Base-by-base conservation (phyloP, 768 basidiomycete species). In the Mycena pura region DNA sequence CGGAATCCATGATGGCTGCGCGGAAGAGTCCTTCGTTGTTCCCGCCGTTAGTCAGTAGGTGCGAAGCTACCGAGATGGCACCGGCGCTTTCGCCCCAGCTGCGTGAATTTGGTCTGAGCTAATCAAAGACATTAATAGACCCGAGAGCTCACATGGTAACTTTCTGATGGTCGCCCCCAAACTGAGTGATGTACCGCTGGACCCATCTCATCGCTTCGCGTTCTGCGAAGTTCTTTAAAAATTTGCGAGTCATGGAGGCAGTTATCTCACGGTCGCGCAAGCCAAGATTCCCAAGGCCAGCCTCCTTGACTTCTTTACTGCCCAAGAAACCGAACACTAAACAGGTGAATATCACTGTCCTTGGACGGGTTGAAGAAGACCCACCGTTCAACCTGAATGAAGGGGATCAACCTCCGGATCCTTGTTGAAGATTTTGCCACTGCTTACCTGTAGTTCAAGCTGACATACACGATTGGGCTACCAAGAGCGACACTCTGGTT, bases 61-160 rank as follows among this genome's bases (percentile, higher is more conserved):
- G 83, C 46, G 80, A 36, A 2, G 76, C 68, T 0, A 77, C 75
- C 5, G 79, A 80, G 47, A 84, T 82, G 3, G 84, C 84, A 14
- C 86, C 86, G 4, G 86, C 84, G 14, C 77, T 80, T 63, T 86
- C 74, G 10, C 86, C 86, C 74, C 78, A 81, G 29, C 81, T 81
- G 34, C 21, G 38, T 10, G 5, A 17, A 9, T 27, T 28, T n/a
- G n/a, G n/a, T n/a, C n/a, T n/a, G n/a, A 40, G 25, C 19, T n/a
- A 53, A 36, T 36, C 6, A 14, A 25, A 28, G 21, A 47, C n/a
- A 25, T 10, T 15, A 31, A 29, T n/a, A 31, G n/a, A 21, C 11
- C 15, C 27, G 9, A 21, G 39, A 7, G 51, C 68, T 21, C 39
- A 70, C 66, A 70, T 49, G 14, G 69, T 69, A 22, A 74, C 74